Percentiles rank a stretch among this genome's conserved stretches.
phyloP scores from a whole-genome alignment of 495 filamentous ascomycete species.

The Penicillium flavigenum region DNA sequence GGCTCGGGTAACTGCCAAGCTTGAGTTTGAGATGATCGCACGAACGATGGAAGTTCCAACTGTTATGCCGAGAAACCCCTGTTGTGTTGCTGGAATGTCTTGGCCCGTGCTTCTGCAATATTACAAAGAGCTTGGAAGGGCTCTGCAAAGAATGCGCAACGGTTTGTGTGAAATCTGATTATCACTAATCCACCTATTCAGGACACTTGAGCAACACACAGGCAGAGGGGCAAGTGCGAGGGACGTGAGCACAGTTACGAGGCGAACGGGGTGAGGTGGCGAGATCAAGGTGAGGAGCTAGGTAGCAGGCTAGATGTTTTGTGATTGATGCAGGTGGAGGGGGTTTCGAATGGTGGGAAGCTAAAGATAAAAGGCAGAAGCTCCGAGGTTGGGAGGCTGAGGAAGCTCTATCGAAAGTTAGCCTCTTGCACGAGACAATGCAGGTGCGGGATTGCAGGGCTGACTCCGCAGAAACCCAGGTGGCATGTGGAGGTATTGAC shows the following conservation, averaged over 20 bases:
- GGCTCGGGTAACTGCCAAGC: constrained; percentile 41
- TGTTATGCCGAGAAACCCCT: constrained; percentile 29
- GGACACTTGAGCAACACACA: background rate
- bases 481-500: constrained; percentile 26
- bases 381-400: constrained; percentile 17
- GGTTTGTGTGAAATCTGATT: constrained; percentile 10
- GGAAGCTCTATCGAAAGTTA: constrained; percentile 28
- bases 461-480: constrained; percentile 23
- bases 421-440: constrained; percentile 16
- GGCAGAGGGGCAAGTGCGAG: background rate
- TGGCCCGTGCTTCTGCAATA: constrained; percentile 28
- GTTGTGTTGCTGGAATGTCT: constrained; percentile 40
- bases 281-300: background rate
- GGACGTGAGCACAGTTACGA: background rate
- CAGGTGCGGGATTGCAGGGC: constrained; percentile 15
- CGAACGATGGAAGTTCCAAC: constrained; percentile 29
- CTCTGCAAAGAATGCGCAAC: constrained; percentile 13
- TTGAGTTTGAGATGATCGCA: constrained; percentile 26
- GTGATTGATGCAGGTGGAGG: background rate
- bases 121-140: constrained; percentile 26
- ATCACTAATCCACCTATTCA: background rate
- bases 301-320: background rate
- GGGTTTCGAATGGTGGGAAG: constrained; percentile 11
- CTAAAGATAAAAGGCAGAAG: constrained; percentile 5
- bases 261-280: background rate